Conservation (phyloP, 805 yeast genomes). For the Dipodascopsis tothii region DNA sequence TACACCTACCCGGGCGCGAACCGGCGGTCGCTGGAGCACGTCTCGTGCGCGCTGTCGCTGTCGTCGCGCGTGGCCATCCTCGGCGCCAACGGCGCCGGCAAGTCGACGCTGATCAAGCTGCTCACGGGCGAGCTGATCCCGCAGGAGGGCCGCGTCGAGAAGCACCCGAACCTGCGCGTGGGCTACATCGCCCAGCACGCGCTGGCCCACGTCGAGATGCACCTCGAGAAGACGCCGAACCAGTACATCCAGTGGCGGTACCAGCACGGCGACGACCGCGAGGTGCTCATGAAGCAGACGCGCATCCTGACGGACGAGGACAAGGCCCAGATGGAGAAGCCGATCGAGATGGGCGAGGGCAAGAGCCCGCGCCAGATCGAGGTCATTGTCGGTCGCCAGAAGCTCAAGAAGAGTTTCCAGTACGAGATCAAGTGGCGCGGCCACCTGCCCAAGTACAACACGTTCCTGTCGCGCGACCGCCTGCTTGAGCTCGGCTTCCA, state of each 20-base stretch:
- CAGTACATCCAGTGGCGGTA: slow-evolving; percentile 98
- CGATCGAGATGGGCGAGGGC: slow-evolving; percentile 76
- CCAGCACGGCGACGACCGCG: slow-evolving; percentile 96
- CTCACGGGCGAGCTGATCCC: slow-evolving; percentile 90
- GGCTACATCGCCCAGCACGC: slow-evolving; percentile 99
- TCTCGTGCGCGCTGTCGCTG: slow-evolving; percentile 82
- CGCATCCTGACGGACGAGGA: slow-evolving; percentile 79
- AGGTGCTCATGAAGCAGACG: slow-evolving; percentile 85
- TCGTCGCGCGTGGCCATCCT: slow-evolving; percentile 95
- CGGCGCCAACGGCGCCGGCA: slow-evolving; percentile 99
- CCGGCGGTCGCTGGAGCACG: slow-evolving; percentile 70
- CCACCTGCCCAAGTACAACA: slow-evolving; percentile 74
- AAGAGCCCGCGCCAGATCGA: slow-evolving; percentile 82
- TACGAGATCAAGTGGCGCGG: slow-evolving; percentile 94
- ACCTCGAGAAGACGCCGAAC: slow-evolving; percentile 94
- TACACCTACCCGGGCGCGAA: slow-evolving; percentile 84
- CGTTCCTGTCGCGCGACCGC: slow-evolving; percentile 84
- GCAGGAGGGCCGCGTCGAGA: slow-evolving; percentile 80
- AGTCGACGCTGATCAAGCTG: slow-evolving; percentile 87
- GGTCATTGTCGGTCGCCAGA: slow-evolving; percentile 95
- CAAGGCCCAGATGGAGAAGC: slow-evolving; percentile 65
- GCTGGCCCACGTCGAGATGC: slow-evolving; percentile 91
- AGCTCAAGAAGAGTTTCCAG: slow-evolving; percentile 91
- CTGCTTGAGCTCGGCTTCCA: slow-evolving; percentile 78
- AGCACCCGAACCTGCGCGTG: slow-evolving; percentile 95